These are phyloP conservation scores for Nitzschia sp. DNA, from an alignment of 108 stramenopile species.

Conservation along the genomic window DNA sequence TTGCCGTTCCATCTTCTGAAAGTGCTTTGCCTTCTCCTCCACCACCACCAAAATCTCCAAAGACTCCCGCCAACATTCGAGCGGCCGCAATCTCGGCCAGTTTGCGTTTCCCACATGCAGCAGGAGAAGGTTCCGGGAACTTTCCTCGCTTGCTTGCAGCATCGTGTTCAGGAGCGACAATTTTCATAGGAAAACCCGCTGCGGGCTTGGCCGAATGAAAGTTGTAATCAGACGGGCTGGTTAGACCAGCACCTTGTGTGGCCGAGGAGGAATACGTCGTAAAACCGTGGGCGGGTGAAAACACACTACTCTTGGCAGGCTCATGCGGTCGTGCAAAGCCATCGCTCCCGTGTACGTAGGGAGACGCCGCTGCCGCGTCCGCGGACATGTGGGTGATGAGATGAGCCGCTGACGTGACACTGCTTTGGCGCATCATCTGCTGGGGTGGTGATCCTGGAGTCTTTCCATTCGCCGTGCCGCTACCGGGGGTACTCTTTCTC, in stretches of 20 bases:
- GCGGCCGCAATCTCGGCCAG: conserved; percentile 85
- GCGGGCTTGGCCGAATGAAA: neutral
- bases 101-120: conserved; percentile 87
- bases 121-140: conserved; percentile 87
- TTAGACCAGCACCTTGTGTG: neutral
- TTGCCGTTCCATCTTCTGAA: conserved; percentile 34
- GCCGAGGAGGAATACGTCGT: conserved; percentile 4
- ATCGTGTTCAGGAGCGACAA: conserved; percentile 68
- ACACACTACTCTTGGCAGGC: neutral
- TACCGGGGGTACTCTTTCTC: conserved; percentile 20
- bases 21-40: neutral
- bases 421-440: neutral
- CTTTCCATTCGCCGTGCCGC: no score
- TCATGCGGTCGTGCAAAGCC: conserved; percentile 20
- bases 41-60: conserved; percentile 9
- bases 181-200: conserved; percentile 53
- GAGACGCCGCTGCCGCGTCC: neutral
- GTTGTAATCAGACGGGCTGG: neutral
- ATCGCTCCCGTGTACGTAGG: neutral
- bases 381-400: conserved; percentile 28
- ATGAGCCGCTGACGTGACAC: conserved; percentile 23
- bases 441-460: neutral
- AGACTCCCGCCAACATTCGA: conserved; percentile 81
- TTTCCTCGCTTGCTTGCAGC: conserved; percentile 44
- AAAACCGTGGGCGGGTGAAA: conserved; percentile 2